These are phyloP conservation scores for Claviceps quebecensis DNA, from an alignment of 2,329 filamentous ascomycete genomes.

Conservation along the genomic window DNA sequence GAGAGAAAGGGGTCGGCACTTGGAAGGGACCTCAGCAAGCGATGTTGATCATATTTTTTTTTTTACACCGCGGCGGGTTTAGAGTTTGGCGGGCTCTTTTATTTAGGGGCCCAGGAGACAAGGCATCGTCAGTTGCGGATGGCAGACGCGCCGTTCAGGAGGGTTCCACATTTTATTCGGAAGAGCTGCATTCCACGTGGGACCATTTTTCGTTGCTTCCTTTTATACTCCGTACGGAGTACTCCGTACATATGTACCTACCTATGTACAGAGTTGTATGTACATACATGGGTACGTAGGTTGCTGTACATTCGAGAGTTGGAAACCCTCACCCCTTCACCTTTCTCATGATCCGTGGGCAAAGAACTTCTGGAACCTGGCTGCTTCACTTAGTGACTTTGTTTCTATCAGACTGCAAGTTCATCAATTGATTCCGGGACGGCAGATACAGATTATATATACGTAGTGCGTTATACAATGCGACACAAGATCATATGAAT, in stretches of 20 bases:
- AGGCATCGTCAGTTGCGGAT: too few species aligned
- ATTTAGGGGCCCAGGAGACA: too few species aligned
- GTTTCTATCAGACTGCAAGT: too few species aligned
- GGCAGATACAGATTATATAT: background rate
- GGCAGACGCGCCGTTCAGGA: too few species aligned
- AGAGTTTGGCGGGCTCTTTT: background rate
- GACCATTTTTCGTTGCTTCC: background rate
- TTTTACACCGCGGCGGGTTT: background rate
- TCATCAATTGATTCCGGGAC: too few species aligned
- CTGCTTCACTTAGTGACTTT: too few species aligned
- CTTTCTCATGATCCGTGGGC: too few species aligned
- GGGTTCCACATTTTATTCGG: background rate
- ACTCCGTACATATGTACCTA: background rate
- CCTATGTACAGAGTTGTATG: background rate
- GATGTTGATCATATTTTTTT: too few species aligned
- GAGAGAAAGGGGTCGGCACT: background rate
- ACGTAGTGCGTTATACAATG: background rate
- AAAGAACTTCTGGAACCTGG: too few species aligned
- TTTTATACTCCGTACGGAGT: background rate
- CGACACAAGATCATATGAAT: background rate
- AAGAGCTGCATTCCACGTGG: background rate
- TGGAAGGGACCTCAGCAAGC: too few species aligned
- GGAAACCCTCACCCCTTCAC: too few species aligned
- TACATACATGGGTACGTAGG: background rate
- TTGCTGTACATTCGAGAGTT: too few species aligned